A percentile compares a stretch with the other conserved stretches of the same genome.
Conservation (phyloP, 805 yeast genomes). For the Sugiyamaella floridensis region DNA sequence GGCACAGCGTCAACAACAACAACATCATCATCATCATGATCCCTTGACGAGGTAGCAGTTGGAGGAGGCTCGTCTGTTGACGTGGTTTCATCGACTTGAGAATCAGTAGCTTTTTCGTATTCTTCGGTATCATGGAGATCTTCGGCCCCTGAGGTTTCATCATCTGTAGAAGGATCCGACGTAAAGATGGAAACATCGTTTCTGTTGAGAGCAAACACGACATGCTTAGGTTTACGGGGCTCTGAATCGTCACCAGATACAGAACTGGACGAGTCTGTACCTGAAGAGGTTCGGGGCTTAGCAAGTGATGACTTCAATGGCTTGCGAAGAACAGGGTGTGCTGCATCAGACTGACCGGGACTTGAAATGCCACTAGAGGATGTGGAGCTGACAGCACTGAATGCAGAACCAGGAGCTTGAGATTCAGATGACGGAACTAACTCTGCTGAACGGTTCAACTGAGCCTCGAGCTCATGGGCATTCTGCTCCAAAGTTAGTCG, state of each 20-base stretch:
- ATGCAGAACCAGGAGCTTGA: background rate
- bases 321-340: background rate
- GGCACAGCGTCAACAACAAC: too few relatives aligned
- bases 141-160: slow-evolving; percentile 10
- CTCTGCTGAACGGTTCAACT: background rate
- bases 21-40: too few relatives aligned
- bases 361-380: background rate
- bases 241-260: background rate
- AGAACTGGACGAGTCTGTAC: background rate
- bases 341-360: background rate
- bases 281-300: slow-evolving; percentile 7
- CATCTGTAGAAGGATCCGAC: slow-evolving; percentile 6
- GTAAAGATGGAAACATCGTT: slow-evolving; percentile 9
- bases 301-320: slow-evolving; percentile 16
- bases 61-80: too few relatives aligned
- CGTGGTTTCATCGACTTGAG: background rate
- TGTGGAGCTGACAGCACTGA: slow-evolving; percentile 1
- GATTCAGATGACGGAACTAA: background rate
- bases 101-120: slow-evolving; percentile 2
- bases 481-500: background rate
- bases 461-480: background rate
- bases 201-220: slow-evolving; percentile 19
- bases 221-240: slow-evolving; percentile 9
- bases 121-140: slow-evolving; percentile 6
- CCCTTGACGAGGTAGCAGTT: background rate